Base-by-base conservation (phyloP, 2,329 filamentous ascomycete genomes). In the Didymella segeticola region DNA sequence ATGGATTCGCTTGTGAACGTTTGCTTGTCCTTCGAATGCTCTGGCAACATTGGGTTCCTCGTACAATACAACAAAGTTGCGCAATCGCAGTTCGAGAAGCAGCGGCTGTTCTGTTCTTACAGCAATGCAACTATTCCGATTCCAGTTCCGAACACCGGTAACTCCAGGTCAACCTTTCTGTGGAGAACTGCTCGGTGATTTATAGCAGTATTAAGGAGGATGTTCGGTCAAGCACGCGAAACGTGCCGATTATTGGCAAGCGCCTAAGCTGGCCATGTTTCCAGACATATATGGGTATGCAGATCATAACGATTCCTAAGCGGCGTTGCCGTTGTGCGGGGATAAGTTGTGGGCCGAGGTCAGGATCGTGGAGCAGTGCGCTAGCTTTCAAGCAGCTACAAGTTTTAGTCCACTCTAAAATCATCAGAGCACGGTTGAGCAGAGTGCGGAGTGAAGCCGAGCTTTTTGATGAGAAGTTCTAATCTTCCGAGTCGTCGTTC, bases 271-370 rank as follows among this genome's bases (percentile, higher is more conserved):
- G 36, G 17, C 29, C 17, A 26, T 8, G 15, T 10, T 25, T 36
- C 49, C 12, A 19, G 25, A 33, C 31, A 25, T 26, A 27, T 20
- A 19, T 43, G 25, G 26, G 23, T 15, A 34, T 7, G 34, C 27
- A 39, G 15, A 14, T 56, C 47, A 62, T 65, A 57, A 50, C 56
- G 64, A 63, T 68, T 71, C 55, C 56, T 64, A 63, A 69, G 63
- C 65, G 45, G 56, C 47, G 55, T 43, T 59, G 20, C 51, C 56
- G 53, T 48, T 29, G 45, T 62, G 62, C 64, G 66, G 68, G 64
- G 64, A 68, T 56, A 46, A 23, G 9, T 27, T 19, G 49, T 30
- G 39, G 63, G 53, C 67, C 68, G 67, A 71, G 67, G 67, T 69
- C 63, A 61, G 48, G 43, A 56, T 49, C 31, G 30, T 39, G 34